Percentiles rank a stretch among this genome's conserved stretches.
These are phyloP conservation scores for Psilocybe sp. DNA, from an alignment of 768 basidiomycete species.

Conservation along the genomic window DNA sequence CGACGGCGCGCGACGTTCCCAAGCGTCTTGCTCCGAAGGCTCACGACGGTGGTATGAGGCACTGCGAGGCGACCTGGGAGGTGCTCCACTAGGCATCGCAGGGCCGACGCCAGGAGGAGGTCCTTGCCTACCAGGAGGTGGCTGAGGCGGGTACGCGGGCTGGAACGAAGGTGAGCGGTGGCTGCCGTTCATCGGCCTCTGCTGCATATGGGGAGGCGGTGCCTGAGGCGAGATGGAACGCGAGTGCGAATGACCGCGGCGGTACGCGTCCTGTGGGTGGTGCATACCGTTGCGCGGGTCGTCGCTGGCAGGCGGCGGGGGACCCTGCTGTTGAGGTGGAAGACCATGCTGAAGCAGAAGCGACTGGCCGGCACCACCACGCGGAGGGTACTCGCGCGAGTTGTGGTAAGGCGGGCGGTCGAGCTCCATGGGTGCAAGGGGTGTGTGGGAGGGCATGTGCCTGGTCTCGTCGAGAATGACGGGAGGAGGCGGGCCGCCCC, in stretches of 20 bases:
- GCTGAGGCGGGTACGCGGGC: conserved; percentile 41
- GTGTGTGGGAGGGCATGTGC: conserved; percentile 65
- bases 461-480: conserved; percentile 74
- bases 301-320: conserved; percentile 29
- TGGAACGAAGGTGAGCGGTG: conserved; percentile 57
- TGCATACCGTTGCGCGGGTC: conserved; percentile 44
- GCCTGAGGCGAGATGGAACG: conserved; percentile 61
- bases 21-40: conserved; percentile 3
- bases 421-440: conserved; percentile 78
- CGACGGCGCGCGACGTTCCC: conserved; percentile 2
- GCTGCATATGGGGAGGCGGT: conserved; percentile 15
- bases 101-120: conserved; percentile 27
- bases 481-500: conserved; percentile 82
- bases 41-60: conserved; percentile 5
- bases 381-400: conserved; percentile 52
- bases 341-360: conserved; percentile 67
- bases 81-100: too few species aligned
- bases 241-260: conserved; percentile 49
- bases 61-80: too few species aligned
- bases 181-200: conserved; percentile 32
- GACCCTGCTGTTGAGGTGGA: conserved; percentile 47
- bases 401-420: conserved; percentile 52
- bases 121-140: conserved; percentile 49
- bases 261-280: conserved; percentile 58
- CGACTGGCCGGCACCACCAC: conserved; percentile 53